A percentile compares a stretch with the other conserved stretches of the same genome.
These are phyloP conservation scores for Blastobotrys capitulatus DNA, from an alignment of 1,139 yeast genomes.

Conservation along the genomic window DNA sequence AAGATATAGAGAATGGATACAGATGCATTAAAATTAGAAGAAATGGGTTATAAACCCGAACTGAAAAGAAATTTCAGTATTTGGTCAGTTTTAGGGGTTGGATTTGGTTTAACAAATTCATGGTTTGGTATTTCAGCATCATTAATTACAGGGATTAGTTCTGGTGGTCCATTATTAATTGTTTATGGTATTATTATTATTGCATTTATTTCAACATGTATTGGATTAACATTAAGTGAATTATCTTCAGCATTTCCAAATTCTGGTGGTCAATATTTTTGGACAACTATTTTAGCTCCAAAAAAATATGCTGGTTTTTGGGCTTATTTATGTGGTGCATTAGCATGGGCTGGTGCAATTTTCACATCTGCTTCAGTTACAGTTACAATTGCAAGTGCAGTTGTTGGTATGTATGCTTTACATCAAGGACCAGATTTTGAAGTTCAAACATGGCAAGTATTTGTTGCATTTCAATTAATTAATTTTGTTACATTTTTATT, in stretches of 20 bases:
- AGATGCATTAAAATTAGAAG: slow-evolving; percentile 25
- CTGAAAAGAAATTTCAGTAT: slow-evolving; percentile 35
- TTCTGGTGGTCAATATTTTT: slow-evolving; percentile 58
- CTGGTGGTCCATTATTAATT: slow-evolving; percentile 40
- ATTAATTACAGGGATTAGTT: slow-evolving; percentile 26
- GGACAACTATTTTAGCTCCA: slow-evolving; percentile 54
- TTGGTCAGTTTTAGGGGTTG: slow-evolving; percentile 35
- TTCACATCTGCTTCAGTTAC: slow-evolving; percentile 27
- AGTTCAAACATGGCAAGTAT: slow-evolving; percentile 47
- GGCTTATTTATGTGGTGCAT: slow-evolving; percentile 53
- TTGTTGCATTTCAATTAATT: slow-evolving; percentile 39
- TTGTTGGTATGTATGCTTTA: slow-evolving; percentile 23
- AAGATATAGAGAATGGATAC: slow-evolving; percentile 7
- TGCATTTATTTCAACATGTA: slow-evolving; percentile 42
- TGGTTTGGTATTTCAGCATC: slow-evolving; percentile 37
- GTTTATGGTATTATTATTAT: slow-evolving; percentile 74
- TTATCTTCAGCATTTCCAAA: slow-evolving; percentile 49
- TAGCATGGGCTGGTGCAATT: slow-evolving; percentile 38
- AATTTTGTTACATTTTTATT: slow-evolving; percentile 31
- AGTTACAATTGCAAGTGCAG: slow-evolving; percentile 18
- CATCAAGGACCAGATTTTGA: slow-evolving; percentile 14
- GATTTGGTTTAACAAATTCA: slow-evolving; percentile 35
- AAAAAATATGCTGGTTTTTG: slow-evolving; percentile 42
- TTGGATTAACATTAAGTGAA: slow-evolving; percentile 47
- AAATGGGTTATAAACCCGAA: slow-evolving; percentile 38